Conservation (phyloP, 257 asterid species). For the Linderniella brevidens region DNA sequence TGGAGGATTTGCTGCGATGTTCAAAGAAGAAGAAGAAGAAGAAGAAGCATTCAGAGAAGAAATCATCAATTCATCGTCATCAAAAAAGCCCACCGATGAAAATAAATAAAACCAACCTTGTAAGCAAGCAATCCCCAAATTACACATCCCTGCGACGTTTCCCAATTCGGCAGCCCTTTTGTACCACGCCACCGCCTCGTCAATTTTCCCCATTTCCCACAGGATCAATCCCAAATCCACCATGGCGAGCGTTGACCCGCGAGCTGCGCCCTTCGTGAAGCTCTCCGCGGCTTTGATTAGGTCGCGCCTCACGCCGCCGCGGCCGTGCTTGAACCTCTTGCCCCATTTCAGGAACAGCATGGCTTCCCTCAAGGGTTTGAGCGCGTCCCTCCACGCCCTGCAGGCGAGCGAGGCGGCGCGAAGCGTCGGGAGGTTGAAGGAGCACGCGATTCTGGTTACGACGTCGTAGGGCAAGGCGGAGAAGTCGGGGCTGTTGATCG, state of each 20-base stretch:
- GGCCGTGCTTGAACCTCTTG: slow-evolving; percentile 76
- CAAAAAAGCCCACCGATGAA: background rate
- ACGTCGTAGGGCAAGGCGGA: slow-evolving; percentile 65
- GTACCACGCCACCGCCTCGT: slow-evolving; percentile 42
- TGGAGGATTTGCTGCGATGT: slow-evolving; percentile 47
- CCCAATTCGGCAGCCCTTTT: slow-evolving; percentile 68
- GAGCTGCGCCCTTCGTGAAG: slow-evolving; percentile 69
- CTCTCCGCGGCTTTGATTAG: slow-evolving; percentile 49
- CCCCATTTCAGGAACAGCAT: slow-evolving; percentile 55
- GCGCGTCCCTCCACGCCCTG: slow-evolving; percentile 77
- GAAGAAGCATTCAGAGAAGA: background rate
- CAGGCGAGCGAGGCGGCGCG: slow-evolving; percentile 70
- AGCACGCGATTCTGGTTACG: slow-evolving; percentile 40
- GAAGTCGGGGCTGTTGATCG: slow-evolving; percentile 20
- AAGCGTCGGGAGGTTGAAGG: slow-evolving; percentile 37
- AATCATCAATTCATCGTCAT: no score
- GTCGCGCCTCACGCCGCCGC: slow-evolving; percentile 45
- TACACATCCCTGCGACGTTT: slow-evolving; percentile 70
- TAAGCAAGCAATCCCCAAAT: slow-evolving; percentile 63
- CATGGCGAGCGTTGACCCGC: slow-evolving; percentile 90
- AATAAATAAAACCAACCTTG: slow-evolving; percentile 28
- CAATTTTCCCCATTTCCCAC: slow-evolving; percentile 70
- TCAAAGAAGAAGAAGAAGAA: background rate
- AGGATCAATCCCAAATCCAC: slow-evolving; percentile 76
- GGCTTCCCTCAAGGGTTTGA: slow-evolving; percentile 71